phyloP scores from a whole-genome alignment of 768 basidiomycete species.

The Amanita subjunquillea region DNA sequence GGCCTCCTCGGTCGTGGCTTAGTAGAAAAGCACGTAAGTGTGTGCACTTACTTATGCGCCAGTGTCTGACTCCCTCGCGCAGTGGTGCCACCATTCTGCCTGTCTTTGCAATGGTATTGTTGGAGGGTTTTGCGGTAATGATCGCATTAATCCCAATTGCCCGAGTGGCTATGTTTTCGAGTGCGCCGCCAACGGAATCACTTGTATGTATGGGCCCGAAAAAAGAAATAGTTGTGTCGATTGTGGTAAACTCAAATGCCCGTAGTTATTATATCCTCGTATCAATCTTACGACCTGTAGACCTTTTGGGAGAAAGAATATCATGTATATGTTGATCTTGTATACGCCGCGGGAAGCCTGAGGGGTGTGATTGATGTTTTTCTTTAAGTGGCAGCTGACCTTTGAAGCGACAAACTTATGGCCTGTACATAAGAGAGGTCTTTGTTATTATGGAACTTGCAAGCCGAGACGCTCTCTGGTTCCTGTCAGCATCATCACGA shows the following conservation, averaged over 20 bases:
- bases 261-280: not conserved
- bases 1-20: not conserved
- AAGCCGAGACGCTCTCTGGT: too few species aligned
- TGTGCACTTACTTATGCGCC: not conserved
- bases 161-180: slow-evolving; percentile 11
- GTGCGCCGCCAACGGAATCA: slow-evolving; percentile 6
- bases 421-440: too few species aligned
- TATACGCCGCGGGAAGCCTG: too few species aligned
- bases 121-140: slow-evolving; percentile 12
- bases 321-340: too few species aligned
- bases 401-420: too few species aligned
- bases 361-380: too few species aligned
- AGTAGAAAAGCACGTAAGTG: not conserved
- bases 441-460: too few species aligned
- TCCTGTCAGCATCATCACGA: too few species aligned
- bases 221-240: not conserved
- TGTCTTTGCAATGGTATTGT: not conserved
- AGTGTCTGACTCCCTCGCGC: not conserved
- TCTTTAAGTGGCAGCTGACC: too few species aligned
- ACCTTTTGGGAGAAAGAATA: too few species aligned
- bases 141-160: slow-evolving; percentile 11
- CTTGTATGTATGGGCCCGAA: not conserved
- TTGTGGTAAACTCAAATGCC: not conserved
- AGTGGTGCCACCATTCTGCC: not conserved
- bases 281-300: too few species aligned